Conservation (phyloP, 768 basidiomycete genomes). For the Boletus coccyginus region DNA sequence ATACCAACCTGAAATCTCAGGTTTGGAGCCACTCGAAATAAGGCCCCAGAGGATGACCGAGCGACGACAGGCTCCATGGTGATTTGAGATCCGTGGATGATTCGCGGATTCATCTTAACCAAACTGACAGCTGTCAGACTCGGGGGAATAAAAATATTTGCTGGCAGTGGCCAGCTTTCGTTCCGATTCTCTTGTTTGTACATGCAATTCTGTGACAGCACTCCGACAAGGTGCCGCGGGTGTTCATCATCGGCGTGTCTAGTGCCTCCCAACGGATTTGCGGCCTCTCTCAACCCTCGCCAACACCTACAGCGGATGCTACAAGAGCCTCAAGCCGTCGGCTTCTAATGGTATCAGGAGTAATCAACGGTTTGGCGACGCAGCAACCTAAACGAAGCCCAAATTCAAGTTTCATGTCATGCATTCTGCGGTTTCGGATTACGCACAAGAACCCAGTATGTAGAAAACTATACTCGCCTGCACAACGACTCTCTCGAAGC, state of each 20-base stretch:
- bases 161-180: too few species aligned
- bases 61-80: neutral
- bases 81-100: neutral
- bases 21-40: too few species aligned
- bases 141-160: too few species aligned
- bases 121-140: neutral
- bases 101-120: neutral
- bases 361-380: neutral
- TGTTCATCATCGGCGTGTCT: neutral
- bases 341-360: too few species aligned
- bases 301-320: too few species aligned
- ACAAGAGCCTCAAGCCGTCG: neutral
- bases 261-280: neutral
- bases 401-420: neutral
- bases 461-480: conserved; percentile 10
- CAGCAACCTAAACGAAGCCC: neutral
- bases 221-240: neutral
- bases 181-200: conserved; percentile 1
- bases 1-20: too few species aligned
- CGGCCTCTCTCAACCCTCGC: neutral
- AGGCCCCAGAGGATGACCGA: neutral
- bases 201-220: neutral
- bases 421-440: neutral
- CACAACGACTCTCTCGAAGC: neutral
- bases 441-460: neutral